Base-by-base conservation (phyloP, 495 filamentous ascomycete species). In the Trichoderma gamsii region DNA sequence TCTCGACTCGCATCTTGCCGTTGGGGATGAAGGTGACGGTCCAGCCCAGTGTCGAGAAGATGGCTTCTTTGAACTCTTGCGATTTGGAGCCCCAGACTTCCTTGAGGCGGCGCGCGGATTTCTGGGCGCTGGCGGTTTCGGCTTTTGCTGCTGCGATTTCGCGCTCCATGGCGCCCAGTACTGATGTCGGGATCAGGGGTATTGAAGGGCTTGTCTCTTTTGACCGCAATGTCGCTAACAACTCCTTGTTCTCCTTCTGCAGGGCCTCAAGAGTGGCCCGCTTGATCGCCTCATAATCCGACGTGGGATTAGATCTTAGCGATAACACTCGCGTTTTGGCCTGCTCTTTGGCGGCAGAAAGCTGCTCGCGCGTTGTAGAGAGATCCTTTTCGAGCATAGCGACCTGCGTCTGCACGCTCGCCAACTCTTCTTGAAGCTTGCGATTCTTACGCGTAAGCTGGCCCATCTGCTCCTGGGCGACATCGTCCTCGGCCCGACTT, bases 11-110 rank as follows among this genome's bases (percentile, higher is more conserved):
- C 73, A 96, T 94, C 72, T 93, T 92, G 23, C 95, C 95, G 73
- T 94, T 96, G 2, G 91, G 91, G 73, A 97, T 86, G 79, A 98
- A 97, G 65, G 96, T 90, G 43, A 97, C 85, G 66, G 93, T 93
- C 88, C 90, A 98, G 0, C 95, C 95, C 2, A 99, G 84, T 3
- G 97, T 83, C 64, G 86, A 90, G 71, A 91, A 90, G 44, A 98
- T 92, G 3, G 93, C 91, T 77, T 98, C 92, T 15, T 95, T 89
- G 82, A 98, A 97, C 78, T 98, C 95, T 70, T 88, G 86, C 15
- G 89, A 89, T 75, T 97, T 98, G 68, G 89, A 84, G 3, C 85
- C 83, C 88, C 91, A 99, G 69, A 97, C 93, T 71, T 97, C 88
- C 70, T 92, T 94, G 49, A 97, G 86, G 15, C 95, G 89, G 18